Evolutionary conservation across 2,329 filamentous ascomycete species (phyloP), one percentile per base, ranked within the genome.

Genomic region (Coniella vitis): DNA sequence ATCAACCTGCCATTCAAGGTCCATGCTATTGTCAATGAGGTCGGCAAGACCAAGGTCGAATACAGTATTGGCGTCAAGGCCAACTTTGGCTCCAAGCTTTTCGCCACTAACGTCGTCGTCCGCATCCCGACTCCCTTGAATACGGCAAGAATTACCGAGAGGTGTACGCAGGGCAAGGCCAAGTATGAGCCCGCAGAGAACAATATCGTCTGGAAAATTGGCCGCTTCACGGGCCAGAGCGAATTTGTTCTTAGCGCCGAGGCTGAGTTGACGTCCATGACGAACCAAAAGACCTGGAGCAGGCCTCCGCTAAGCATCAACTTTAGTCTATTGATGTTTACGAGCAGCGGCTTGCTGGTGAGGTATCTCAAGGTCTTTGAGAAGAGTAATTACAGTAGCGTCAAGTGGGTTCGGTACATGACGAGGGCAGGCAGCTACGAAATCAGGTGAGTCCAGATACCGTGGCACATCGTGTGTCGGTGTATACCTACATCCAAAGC

Each of bases 331-430:
- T 76, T 98, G 61, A 98, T 98, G 94, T 98, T 98, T 64, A 98
- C 93, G 17, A 95, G 89, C 63, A 94, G 87, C 1, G 93, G 93
- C 1, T 65, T 98, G 63, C 65, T 98, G 56, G 93, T 98, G 49
- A 76, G 94, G 43, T 98, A 98, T 66, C 70, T 98, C 50, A 98
- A 98, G 71, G 93, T 98, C 2, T 98, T 98, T 71, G 93, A 98
- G 73, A 98, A 98, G 82, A 93, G 81, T 68, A 97, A 97, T 68
- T 98, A 98, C 66, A 94, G 87, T 55, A 95, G 90, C 63, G 93
- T 98, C 42, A 98, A 98, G 69, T 98, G 93, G 93, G 93, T 98
- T 59, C 76, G 93, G 59, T 98, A 98, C 69, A 97, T 98, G 93
- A 98, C 93, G 16, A 83, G 91, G 57, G 93, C 91, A 14, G 93